phyloP scores from a whole-genome alignment of 2,329 filamentous ascomycete species.

The Claviceps sp. region DNA sequence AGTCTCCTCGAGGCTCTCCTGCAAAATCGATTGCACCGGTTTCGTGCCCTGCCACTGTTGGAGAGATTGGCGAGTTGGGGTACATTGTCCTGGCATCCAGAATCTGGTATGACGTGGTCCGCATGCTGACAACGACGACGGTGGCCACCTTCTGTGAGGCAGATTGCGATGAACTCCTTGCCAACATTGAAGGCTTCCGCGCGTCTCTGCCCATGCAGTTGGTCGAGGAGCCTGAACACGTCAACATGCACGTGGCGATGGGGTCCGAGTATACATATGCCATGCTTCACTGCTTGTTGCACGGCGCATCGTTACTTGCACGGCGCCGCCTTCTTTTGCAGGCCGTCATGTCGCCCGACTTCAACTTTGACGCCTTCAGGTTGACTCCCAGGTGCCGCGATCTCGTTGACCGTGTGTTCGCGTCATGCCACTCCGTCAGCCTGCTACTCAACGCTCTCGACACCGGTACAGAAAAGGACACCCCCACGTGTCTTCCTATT shows the following conservation, averaged over 20 bases:
- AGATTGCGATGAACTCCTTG: constrained; percentile 35
- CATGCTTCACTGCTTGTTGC: constrained; percentile 48
- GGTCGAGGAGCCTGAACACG: constrained; percentile 46
- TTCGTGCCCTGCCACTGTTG: constrained; percentile 25
- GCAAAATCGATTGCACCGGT: constrained; percentile 15
- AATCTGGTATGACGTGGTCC: constrained; percentile 48
- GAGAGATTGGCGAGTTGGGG: constrained; percentile 46
- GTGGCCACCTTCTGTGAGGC: constrained; percentile 40
- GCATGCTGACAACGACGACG: constrained; percentile 43
- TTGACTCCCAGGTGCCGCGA: constrained; percentile 35
- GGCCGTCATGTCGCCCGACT: constrained; percentile 37
- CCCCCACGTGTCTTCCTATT: constrained; percentile 46
- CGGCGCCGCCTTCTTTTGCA: constrained; percentile 46
- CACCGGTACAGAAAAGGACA: constrained; percentile 42
- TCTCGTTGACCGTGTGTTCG: constrained; percentile 42
- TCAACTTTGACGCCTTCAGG: constrained; percentile 41
- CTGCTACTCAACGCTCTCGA: constrained; percentile 42
- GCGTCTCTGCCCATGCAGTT: constrained; percentile 44
- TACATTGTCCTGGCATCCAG: constrained; percentile 47
- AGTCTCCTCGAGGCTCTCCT: too few species aligned
- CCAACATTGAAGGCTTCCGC: constrained; percentile 41
- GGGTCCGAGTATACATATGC: constrained; percentile 49
- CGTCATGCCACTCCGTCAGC: constrained; percentile 45
- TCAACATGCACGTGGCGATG: constrained; percentile 50
- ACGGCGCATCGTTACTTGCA: constrained; percentile 47